These are phyloP conservation scores for Sherardia arvensis DNA, from an alignment of 257 asterid genomes.

Conservation along the genomic window DNA sequence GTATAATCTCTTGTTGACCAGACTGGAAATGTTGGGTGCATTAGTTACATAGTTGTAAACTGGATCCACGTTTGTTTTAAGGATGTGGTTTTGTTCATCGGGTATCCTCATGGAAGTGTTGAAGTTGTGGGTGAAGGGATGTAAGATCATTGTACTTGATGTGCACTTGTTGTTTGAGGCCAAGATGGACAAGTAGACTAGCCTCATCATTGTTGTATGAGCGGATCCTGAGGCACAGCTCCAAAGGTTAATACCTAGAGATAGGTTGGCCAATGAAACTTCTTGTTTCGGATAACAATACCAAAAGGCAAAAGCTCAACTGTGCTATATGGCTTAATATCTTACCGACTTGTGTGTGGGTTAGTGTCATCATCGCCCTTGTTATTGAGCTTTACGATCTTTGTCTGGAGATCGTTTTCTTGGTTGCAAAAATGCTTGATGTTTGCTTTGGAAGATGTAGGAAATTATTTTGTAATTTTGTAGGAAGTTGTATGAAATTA, in stretches of 20 bases:
- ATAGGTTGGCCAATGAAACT: constrained; percentile 18
- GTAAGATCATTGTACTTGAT: too few relatives aligned
- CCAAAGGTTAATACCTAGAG: constrained; percentile 63
- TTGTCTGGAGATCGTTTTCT: background rate
- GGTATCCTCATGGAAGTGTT: too few relatives aligned
- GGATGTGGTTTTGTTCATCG: too few relatives aligned
- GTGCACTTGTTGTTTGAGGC: constrained; percentile 72
- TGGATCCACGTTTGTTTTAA: too few relatives aligned
- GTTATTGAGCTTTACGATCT: background rate
- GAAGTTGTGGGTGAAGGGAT: too few relatives aligned
- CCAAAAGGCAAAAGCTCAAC: background rate
- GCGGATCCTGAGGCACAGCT: constrained; percentile 82
- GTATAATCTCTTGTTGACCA: too few relatives aligned
- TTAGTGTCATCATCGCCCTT: background rate
- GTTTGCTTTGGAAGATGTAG: too few relatives aligned
- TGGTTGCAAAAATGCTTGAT: too few relatives aligned
- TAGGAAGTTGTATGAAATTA: too few relatives aligned
- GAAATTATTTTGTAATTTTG: too few relatives aligned
- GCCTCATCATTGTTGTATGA: constrained; percentile 78
- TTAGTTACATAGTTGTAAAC: too few relatives aligned
- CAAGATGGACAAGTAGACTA: constrained; percentile 20
- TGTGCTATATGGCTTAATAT: background rate
- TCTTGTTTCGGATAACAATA: background rate
- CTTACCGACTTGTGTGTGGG: background rate
- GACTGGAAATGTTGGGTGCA: too few relatives aligned